These are phyloP conservation scores for Curvularia eragrostidis DNA, from an alignment of 2,329 filamentous ascomycete genomes.

Conservation along the genomic window DNA sequence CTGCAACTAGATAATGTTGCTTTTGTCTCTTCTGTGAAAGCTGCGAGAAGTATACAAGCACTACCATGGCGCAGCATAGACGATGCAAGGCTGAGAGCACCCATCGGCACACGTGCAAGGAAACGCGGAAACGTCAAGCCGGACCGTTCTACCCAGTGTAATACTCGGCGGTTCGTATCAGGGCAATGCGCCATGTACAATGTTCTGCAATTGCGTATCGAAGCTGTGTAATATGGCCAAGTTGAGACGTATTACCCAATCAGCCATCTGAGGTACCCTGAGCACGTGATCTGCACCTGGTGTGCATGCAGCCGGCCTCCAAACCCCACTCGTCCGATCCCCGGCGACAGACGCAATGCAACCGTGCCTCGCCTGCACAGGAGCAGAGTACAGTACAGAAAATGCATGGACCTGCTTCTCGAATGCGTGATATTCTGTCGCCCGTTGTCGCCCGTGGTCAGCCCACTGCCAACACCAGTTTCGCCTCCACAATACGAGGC, in stretches of 20 bases:
- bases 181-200: not conserved
- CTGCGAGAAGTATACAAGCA: not conserved
- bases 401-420: not conserved
- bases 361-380: not conserved
- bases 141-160: not conserved
- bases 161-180: not conserved
- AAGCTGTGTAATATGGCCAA: not conserved
- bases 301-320: not conserved
- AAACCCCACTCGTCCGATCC: not conserved
- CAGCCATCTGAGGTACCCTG: not conserved
- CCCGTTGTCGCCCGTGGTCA: not conserved
- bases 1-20: not conserved
- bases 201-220: not conserved
- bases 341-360: not conserved
- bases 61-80: not conserved
- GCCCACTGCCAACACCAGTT: not conserved
- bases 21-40: not conserved
- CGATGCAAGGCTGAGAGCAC: not conserved
- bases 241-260: not conserved
- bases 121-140: not conserved
- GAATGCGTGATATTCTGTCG: not conserved
- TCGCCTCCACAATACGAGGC: constrained; percentile 10
- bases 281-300: not conserved
- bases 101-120: not conserved
- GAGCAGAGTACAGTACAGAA: not conserved